Base-by-base conservation (phyloP, 169 alveolate species). In the Plasmodium reichenowi region DNA sequence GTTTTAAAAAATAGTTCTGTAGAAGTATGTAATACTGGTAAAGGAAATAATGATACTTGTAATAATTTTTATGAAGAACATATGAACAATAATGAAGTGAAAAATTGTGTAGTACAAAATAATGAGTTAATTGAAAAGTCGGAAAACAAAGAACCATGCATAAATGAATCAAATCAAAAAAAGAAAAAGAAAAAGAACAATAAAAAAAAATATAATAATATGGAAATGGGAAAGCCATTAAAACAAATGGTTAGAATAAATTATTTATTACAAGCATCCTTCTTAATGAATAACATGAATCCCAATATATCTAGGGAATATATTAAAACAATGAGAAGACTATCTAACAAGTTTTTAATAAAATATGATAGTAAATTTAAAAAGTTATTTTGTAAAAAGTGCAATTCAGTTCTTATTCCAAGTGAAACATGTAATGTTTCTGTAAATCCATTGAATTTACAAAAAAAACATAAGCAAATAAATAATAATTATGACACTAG, bases 181-280 rank as follows among this genome's bases (percentile, higher is more conserved):
- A 38, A 70, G 47, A 73, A 60, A 45, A 72, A 29, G 50, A 86
- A 72, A 86, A 67, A 72, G 62, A 59, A 58, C 24, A 71, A 64
- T 43, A 86, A 86, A 71, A 86, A 72, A 72, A 12, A 12, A n/a
- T 59, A 86, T 72, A 58, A 86, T 64, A 15, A 72, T 38, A 17
- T 12, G 4, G 78, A 86, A 60, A 15, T 60, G 38, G 8, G 64
- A 13, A 80, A 66, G 59, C 90, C 90, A 13, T 20, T 63, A n/a
- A 80, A 67, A 32, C 90, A 80, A 80, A 86, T 86, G 92, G 26
- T 86, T 59, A 70, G 92, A 72, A 72, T 72, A 86, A 86, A 86
- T 72, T 86, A 86, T 66, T 67, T 86, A 60, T 45, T 86, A 50
- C 92, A 86, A 43, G 83, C 92, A 47, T 70, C 92, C 48, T 86